Evolutionary conservation across 1,139 yeast species (phyloP), one percentile per base, ranked within the genome.

Genomic region (Geotrichum reessii): DNA sequence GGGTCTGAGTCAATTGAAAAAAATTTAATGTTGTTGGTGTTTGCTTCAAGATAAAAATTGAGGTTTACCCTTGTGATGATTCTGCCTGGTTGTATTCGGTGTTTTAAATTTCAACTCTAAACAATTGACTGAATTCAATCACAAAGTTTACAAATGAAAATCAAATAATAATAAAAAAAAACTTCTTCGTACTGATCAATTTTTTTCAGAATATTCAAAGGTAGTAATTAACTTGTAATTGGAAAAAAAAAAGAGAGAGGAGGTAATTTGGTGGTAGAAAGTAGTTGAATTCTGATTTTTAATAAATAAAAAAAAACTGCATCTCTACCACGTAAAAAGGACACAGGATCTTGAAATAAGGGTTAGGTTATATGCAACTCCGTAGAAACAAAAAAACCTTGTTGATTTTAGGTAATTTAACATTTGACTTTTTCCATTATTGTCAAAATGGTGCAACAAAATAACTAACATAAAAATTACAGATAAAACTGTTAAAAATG

Each of bases 201-300:
- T 3, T 19, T 37, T 14, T 3, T 37, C n/a, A 37, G 42, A 19
- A 37, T 3, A 37, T 37, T 37, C 42, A 4, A 37, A 37, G n/a
- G 42, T 3, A 25, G 7, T 25, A 25, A 37, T 37, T 2, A 14
- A 37, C 6, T 37, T 11, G 42, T 14, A 37, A 6, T 37, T n/a
- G 17, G 17, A 14, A 14, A 37, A 37, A 19, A 37, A 37, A 22
- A 27, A 27, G 27, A 44, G 27, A n/a, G 14, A 53, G 48, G 48
- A 28, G 42, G 48, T 14, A 17, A 6, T 49, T 47, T 27, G 53
- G 49, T 54, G 57, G 57, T 53, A 54, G 50, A 49, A 54, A 42
- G 44, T 44, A 40, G 28, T 9, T 7, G 7, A 17, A 37, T 2
- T 37, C 1, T 12, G 17, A 37, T 12, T 12, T 14, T 14, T 14